A percentile compares a stretch with the other conserved stretches of the same genome.
These are phyloP conservation scores for Neurospora crassa DNA, from an alignment of 2,329 filamentous ascomycete genomes.

Conservation along the genomic window DNA sequence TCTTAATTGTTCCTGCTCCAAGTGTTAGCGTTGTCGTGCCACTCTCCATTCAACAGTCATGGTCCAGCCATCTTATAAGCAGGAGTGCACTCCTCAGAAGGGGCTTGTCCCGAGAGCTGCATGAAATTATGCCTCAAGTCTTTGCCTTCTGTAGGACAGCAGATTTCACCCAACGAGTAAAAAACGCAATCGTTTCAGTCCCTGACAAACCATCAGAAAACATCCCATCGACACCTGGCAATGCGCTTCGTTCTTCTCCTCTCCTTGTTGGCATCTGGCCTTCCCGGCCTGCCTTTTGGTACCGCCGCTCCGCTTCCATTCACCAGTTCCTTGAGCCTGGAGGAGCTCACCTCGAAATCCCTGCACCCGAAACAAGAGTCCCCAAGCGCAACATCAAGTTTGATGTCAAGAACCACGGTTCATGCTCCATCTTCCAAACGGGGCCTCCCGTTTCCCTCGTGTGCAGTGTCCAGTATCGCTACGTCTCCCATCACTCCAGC, in stretches of 20 bases:
- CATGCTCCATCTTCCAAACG: not conserved
- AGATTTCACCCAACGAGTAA: not conserved
- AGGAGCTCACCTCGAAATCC: not conserved
- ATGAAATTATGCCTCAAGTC: not conserved
- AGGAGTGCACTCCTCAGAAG: not conserved
- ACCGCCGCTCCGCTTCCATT: not conserved
- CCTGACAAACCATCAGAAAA: not conserved
- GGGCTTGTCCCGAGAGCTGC: not conserved
- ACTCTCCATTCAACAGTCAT: not conserved
- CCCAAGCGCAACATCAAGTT: not conserved
- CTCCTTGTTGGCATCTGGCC: not conserved
- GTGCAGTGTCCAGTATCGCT: not conserved
- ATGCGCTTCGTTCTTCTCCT: not conserved
- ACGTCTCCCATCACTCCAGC: not conserved
- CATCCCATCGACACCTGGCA: not conserved
- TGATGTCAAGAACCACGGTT: not conserved
- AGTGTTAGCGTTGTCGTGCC: too few relatives aligned
- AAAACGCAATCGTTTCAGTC: not conserved
- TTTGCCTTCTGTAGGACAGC: not conserved
- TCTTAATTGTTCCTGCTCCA: too few relatives aligned
- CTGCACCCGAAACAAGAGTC: not conserved
- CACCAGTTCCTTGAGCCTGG: not conserved
- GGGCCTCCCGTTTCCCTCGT: not conserved
- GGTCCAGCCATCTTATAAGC: not conserved
- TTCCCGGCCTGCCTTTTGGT: not conserved